Evolutionary conservation across 2,329 filamentous ascomycete species (phyloP).

Genomic region (Cladosporium sphaerospermum): DNA sequence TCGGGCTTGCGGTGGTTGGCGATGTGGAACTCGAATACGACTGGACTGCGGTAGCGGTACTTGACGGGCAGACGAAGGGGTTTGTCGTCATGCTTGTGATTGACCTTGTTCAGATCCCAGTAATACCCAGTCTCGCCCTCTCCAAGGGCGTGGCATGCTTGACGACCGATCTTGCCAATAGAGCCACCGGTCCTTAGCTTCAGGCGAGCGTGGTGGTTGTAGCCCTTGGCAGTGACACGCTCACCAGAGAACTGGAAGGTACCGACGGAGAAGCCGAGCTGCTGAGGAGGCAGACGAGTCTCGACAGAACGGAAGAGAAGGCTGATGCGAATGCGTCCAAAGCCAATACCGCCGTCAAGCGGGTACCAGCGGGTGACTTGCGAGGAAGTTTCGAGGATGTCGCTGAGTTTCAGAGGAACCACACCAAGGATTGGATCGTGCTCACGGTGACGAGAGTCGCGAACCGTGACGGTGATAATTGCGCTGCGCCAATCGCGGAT

Average conservation of each 20-base stretch:
- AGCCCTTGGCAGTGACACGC: slow-evolving; percentile 59
- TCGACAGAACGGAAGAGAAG: slow-evolving; percentile 86
- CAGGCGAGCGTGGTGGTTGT: slow-evolving; percentile 60
- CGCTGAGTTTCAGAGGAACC: slow-evolving; percentile 78
- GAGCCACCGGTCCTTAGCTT: slow-evolving; percentile 79
- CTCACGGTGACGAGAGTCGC: slow-evolving; percentile 81
- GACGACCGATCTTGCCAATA: slow-evolving; percentile 60
- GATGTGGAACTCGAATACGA: slow-evolving; percentile 80
- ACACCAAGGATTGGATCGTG: slow-evolving; percentile 93
- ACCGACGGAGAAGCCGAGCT: slow-evolving; percentile 91
- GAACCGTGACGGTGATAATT: slow-evolving; percentile 80
- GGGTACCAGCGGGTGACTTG: slow-evolving; percentile 91
- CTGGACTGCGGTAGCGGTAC: slow-evolving; percentile 79
- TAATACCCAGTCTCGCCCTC: slow-evolving; percentile 53
- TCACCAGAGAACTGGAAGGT: slow-evolving; percentile 82
- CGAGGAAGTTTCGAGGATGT: slow-evolving; percentile 80
- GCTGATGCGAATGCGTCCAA: slow-evolving; percentile 81
- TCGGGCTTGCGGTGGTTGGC: slow-evolving; percentile 63
- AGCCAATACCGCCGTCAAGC: slow-evolving; percentile 86
- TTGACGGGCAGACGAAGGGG: slow-evolving; percentile 77
- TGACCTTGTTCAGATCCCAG: slow-evolving; percentile 46
- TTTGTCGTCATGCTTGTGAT: slow-evolving; percentile 40
- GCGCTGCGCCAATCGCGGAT: slow-evolving; percentile 86
- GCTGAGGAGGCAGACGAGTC: slow-evolving; percentile 71
- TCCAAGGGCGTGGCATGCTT: slow-evolving; percentile 53